These are phyloP conservation scores for Pseudonitzschia multiseries DNA, from an alignment of 108 stramenopile species.

Conservation along the genomic window DNA sequence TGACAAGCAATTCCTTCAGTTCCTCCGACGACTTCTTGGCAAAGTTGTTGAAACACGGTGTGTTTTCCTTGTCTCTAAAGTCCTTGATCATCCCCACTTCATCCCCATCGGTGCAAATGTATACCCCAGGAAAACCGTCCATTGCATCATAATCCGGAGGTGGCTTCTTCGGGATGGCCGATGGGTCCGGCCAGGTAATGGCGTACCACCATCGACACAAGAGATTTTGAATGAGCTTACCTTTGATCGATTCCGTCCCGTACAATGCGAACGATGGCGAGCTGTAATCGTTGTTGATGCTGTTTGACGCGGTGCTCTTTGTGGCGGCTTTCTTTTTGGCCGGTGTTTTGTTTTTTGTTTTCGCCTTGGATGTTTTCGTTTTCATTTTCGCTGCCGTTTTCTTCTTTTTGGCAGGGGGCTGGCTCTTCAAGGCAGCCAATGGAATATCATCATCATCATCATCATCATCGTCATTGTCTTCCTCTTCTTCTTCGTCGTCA, in stretches of 20 bases:
- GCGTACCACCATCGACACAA: slow-evolving; percentile 97
- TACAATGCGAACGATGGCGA: slow-evolving; percentile 53
- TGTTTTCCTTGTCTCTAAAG: slow-evolving; percentile 49
- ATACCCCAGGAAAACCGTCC: slow-evolving; percentile 95
- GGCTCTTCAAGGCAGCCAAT: slow-evolving; percentile 51
- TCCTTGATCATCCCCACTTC: slow-evolving; percentile 80
- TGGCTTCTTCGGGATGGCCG: slow-evolving; percentile 45
- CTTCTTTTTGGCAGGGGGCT: slow-evolving; percentile 35
- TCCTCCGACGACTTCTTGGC: slow-evolving; percentile 64
- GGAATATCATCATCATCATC: slow-evolving; percentile 72
- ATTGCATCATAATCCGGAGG: slow-evolving; percentile 83
- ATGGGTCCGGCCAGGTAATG: slow-evolving; percentile 81
- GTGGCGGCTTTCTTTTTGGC: slow-evolving; percentile 37
- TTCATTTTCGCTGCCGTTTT: slow-evolving; percentile 21
- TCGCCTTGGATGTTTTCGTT: slow-evolving; percentile 20
- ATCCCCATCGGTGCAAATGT: slow-evolving; percentile 75
- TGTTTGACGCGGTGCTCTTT: slow-evolving; percentile 18
- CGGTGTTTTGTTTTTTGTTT: slow-evolving; percentile 41
- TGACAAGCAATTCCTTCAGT: slow-evolving; percentile 61
- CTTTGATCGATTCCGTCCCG: slow-evolving; percentile 63
- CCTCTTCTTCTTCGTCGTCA: slow-evolving; percentile 34
- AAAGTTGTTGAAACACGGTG: slow-evolving; percentile 75
- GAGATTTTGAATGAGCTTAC: slow-evolving; percentile 83
- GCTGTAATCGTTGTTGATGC: slow-evolving; percentile 34
- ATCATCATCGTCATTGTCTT: slow-evolving; percentile 35